Conservation (phyloP, 2,329 filamentous ascomycete genomes). For the Metarhizium rileyi region DNA sequence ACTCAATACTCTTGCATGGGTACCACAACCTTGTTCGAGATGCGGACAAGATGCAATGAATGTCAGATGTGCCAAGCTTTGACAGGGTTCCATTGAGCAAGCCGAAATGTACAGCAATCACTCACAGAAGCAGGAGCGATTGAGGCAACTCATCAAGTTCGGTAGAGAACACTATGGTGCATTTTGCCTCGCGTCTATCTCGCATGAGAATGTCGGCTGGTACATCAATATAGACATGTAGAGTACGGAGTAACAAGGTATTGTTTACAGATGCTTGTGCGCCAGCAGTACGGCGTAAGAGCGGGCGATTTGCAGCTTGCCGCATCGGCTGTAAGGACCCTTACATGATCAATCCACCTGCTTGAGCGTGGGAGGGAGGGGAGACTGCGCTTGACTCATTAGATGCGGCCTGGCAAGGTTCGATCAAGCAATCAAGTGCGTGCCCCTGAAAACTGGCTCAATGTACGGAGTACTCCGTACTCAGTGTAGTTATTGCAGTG, state of each 20-base stretch:
- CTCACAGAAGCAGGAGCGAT: not conserved
- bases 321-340: not conserved
- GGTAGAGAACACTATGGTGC: not conserved
- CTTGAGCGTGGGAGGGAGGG: not conserved
- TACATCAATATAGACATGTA: not conserved
- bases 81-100: not conserved
- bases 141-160: not conserved
- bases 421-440: too few species aligned
- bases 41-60: too few species aligned
- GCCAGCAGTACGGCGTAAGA: not conserved
- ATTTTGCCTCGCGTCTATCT: not conserved
- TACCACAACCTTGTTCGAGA: too few species aligned
- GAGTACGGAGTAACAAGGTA: not conserved
- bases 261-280: not conserved
- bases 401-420: too few species aligned
- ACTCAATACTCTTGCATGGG: not conserved
- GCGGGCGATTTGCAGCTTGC: not conserved
- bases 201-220: not conserved
- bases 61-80: not conserved
- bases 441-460: too few species aligned
- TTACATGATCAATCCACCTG: not conserved
- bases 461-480: too few species aligned
- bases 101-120: not conserved
- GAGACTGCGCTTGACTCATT: too few species aligned
- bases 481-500: too few species aligned